Conservation (phyloP, 179 eudicot genomes). For the Heliamphora pulchella region DNA sequence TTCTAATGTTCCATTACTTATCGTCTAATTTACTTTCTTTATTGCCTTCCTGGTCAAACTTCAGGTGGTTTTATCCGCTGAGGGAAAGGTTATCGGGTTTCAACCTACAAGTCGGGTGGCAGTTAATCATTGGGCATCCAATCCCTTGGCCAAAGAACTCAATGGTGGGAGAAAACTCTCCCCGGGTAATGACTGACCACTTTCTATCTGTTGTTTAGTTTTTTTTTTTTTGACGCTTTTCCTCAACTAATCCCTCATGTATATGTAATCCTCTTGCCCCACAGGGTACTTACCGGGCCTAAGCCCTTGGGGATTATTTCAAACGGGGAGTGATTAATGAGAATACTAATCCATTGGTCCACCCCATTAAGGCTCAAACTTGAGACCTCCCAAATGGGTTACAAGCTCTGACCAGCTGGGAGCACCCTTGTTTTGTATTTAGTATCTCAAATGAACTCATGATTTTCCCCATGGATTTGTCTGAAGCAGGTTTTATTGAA, state of each 20-base stretch:
- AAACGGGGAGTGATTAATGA: no score
- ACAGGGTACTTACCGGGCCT: no score
- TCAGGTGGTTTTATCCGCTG: constrained; percentile 68
- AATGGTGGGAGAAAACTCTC: constrained; percentile 59
- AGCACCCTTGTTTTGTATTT: not conserved
- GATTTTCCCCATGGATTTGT: not conserved
- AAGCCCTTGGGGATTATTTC: no score
- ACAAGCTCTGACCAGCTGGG: no score
- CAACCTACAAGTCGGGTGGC: constrained; percentile 76
- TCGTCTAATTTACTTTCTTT: constrained; percentile 3
- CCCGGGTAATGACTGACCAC: constrained; percentile 42
- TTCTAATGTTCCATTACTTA: not conserved
- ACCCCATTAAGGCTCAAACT: no score
- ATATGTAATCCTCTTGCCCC: no score
- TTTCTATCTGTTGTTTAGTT: no score
- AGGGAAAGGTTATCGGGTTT: constrained; percentile 61
- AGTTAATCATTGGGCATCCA: constrained; percentile 76
- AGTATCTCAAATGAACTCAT: not conserved
- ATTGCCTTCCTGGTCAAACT: not conserved
- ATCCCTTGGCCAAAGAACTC: constrained; percentile 72
- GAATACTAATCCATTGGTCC: no score
- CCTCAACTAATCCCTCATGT: no score
- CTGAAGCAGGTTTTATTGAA: constrained; percentile 50
- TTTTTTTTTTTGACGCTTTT: no score
- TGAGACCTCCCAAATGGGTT: no score